Percentiles rank a stretch among this genome's conserved stretches.
These are phyloP conservation scores for Claviceps africana DNA, from an alignment of 2,329 filamentous ascomycete species.

Conservation along the genomic window DNA sequence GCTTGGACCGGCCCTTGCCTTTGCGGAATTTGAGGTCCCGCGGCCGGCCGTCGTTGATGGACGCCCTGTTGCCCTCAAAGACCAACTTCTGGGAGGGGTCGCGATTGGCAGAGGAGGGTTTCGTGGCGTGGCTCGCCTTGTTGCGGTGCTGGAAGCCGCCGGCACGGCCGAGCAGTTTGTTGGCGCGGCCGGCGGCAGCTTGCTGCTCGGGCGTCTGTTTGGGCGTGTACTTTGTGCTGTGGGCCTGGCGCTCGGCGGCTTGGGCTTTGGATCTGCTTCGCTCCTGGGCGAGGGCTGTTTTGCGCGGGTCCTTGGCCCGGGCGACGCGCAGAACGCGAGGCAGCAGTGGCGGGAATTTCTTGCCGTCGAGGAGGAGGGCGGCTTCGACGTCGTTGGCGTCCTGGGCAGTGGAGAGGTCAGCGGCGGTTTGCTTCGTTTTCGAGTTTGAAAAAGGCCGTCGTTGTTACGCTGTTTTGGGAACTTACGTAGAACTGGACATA, in stretches of 20 bases:
- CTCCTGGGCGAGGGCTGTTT: slow-evolving; percentile 36
- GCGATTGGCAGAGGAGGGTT: neutral
- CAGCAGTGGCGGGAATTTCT: slow-evolving; percentile 91
- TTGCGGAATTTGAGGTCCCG: slow-evolving; percentile 36
- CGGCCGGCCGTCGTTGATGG: slow-evolving; percentile 47
- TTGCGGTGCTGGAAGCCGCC: slow-evolving; percentile 38
- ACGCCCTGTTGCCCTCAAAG: slow-evolving; percentile 72
- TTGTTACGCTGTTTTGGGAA: slow-evolving; percentile 4
- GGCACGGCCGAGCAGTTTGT: slow-evolving; percentile 59
- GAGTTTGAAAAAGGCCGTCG: neutral
- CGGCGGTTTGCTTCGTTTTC: neutral
- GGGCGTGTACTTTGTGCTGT: slow-evolving; percentile 45
- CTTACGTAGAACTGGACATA: slow-evolving; percentile 84
- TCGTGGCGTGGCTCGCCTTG: slow-evolving; percentile 12
- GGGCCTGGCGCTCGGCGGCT: slow-evolving; percentile 22
- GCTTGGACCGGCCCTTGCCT: slow-evolving; percentile 26
- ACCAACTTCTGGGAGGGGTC: slow-evolving; percentile 49
- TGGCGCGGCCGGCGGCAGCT: slow-evolving; percentile 58
- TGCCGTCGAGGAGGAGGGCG: slow-evolving; percentile 76
- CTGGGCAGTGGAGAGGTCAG: slow-evolving; percentile 18
- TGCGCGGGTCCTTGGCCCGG: slow-evolving; percentile 63
- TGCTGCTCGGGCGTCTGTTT: slow-evolving; percentile 58
- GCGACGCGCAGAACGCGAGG: slow-evolving; percentile 75
- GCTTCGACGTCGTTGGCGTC: slow-evolving; percentile 80
- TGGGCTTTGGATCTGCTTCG: slow-evolving; percentile 18